These are phyloP conservation scores for Ehretia macrophylla DNA, from an alignment of 257 asterid genomes.

Conservation along the genomic window DNA sequence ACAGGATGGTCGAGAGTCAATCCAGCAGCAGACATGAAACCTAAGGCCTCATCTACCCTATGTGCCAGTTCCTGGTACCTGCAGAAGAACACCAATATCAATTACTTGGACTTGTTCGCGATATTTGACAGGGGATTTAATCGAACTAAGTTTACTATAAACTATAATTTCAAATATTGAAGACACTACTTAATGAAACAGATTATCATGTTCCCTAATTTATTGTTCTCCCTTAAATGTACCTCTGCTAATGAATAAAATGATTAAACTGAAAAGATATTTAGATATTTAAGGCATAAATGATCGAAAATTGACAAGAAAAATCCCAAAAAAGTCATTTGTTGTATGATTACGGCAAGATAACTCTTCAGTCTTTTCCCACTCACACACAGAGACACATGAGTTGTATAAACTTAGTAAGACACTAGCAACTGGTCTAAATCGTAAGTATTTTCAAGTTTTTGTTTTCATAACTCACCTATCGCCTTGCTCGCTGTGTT, in stretches of 20 bases:
- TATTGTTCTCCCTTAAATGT: too few relatives aligned
- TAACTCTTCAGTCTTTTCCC: too few relatives aligned
- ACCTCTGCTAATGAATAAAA: too few relatives aligned
- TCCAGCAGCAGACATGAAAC: constrained; percentile 88
- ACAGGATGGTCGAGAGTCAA: constrained; percentile 74
- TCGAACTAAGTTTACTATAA: neutral
- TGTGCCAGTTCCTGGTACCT: constrained; percentile 86
- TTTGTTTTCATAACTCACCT: constrained; percentile 33
- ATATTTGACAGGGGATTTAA: too few relatives aligned
- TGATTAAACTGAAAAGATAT: too few relatives aligned
- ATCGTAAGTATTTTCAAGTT: neutral
- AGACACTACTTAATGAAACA: too few relatives aligned
- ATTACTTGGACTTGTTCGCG: constrained; percentile 1
- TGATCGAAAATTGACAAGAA: too few relatives aligned
- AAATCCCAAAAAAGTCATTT: too few relatives aligned
- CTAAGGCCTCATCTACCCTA: constrained; percentile 84
- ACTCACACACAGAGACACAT: neutral
- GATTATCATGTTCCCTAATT: too few relatives aligned
- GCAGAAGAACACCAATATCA: constrained; percentile 14
- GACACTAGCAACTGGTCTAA: neutral
- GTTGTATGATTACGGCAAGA: too few relatives aligned
- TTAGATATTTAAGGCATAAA: too few relatives aligned
- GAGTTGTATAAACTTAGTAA: neutral
- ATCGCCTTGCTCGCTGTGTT: constrained; percentile 85
- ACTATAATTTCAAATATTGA: too few relatives aligned